Conservation (phyloP, 2,329 filamentous ascomycete genomes). For the Fusarium temperatum region DNA sequence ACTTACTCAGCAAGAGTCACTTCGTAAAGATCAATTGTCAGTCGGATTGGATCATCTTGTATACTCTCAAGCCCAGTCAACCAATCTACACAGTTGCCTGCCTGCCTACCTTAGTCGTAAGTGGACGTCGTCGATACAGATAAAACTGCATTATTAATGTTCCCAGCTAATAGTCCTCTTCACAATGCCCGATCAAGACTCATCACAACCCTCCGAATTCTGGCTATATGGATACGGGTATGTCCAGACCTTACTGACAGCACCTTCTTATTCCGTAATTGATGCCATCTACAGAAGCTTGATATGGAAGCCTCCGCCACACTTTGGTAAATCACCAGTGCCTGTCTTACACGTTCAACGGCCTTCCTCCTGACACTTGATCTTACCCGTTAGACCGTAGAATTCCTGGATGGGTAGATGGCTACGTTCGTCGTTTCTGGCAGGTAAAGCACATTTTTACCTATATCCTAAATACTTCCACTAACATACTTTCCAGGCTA, state of each 20-base stretch:
- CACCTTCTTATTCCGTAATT: constrained; percentile 12
- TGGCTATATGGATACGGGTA: constrained; percentile 99
- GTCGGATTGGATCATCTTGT: not conserved
- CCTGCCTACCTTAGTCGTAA: not conserved
- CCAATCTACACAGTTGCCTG: not conserved
- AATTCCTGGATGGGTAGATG: constrained; percentile 88
- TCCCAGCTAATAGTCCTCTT: not conserved
- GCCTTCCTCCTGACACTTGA: constrained; percentile 1
- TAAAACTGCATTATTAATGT: constrained; percentile 24
- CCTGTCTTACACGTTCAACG: not conserved
- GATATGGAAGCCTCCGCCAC: constrained; percentile 98
- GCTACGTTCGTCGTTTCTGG: constrained; percentile 97
- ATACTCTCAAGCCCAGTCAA: not conserved
- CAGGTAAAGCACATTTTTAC: constrained; percentile 71
- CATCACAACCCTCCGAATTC: constrained; percentile 67
- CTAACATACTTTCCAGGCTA: constrained; percentile 43
- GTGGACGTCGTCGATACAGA: not conserved
- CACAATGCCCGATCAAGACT: constrained; percentile 51
- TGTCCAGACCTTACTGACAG: constrained; percentile 33
- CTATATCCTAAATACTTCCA: not conserved
- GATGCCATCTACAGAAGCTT: constrained; percentile 68
- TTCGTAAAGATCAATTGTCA: not conserved
- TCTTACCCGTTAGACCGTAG: constrained; percentile 71
- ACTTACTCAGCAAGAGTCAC: not conserved
- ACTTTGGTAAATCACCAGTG: constrained; percentile 83